Evolutionary conservation across 2,329 filamentous ascomycete species (phyloP), one percentile per base, ranked within the genome.

Genomic region (Phaeosphaeriaceae sp.): DNA sequence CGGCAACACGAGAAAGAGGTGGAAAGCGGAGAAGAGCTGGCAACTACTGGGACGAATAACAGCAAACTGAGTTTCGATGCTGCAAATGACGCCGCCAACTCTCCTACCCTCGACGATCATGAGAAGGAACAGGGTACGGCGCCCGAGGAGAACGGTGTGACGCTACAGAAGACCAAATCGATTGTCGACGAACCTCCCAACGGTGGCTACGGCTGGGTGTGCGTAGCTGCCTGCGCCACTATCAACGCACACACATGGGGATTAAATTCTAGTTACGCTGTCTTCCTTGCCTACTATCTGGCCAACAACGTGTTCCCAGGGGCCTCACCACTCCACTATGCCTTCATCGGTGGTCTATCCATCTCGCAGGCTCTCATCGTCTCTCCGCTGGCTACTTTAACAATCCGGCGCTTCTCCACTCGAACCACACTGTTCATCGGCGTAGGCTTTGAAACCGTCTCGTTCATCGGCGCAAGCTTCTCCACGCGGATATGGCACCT

Each of bases 301-400:
- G 80, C 83, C 19, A 84, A 84, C 49, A 80, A 87, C 52, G 81
- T 83, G 21, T 92, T 90, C 62, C 84, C 86, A 0, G 86, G 85
- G 15, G 85, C 89, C 2, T 87, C 85, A 0, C 78, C 85, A 1
- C 83, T 93, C 1, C 83, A 88, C 6, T 93, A 89, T 75, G 91
- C 91, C 42, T 93, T 94, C 71, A 84, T 94, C n/a, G 91, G 91
- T 25, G 88, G 88, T 0, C 79, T 91, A 0, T 89, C 86, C 27
- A 86, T 91, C 45, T 87, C 86, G 1, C 83, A 79, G 77, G 89
- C 89, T 1, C 81, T 93, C 58, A 73, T 91, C 7, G 78, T 91
- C 25, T 90, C 90, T 0, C 91, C 91, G 0, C 33, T 92, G 1
- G 88, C 86, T 5, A 92, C 89, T 0, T 74, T 84, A 7, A 84